Evolutionary conservation across 2,329 filamentous ascomycete species (phyloP).

Genomic region (Talaromyces sp.): DNA sequence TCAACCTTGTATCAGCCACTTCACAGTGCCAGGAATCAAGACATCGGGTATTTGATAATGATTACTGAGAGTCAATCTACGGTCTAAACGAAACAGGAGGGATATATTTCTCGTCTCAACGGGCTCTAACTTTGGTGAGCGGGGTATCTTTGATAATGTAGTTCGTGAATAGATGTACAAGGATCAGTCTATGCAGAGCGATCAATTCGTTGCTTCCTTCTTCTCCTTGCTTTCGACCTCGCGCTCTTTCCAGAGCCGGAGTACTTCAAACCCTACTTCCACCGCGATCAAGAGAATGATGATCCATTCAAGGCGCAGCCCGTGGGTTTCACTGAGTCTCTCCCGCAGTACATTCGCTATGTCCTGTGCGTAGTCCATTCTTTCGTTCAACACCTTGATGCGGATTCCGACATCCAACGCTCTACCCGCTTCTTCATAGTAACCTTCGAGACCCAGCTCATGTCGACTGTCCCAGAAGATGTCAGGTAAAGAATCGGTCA

Average conservation of each 20-base stretch:
- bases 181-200: not conserved
- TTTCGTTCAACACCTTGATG: conserved; percentile 89
- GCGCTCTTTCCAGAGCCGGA: conserved; percentile 66
- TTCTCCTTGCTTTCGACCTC: conserved; percentile 34
- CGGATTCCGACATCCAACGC: conserved; percentile 87
- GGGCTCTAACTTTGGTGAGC: conserved; percentile 5
- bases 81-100: not conserved
- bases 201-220: not conserved
- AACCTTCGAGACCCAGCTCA: conserved; percentile 85
- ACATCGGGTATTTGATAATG: no score
- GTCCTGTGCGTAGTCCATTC: conserved; percentile 96
- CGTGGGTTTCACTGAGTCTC: conserved; percentile 85
- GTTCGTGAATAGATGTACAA: conserved; percentile 7
- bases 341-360: conserved; percentile 87
- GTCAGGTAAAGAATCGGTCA: conserved; percentile 91
- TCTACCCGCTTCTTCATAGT: conserved; percentile 89
- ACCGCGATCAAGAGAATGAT: conserved; percentile 92
- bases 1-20: not conserved
- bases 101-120: not conserved
- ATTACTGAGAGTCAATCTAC: no score
- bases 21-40: no score
- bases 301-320: conserved; percentile 84
- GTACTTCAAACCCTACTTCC: conserved; percentile 83
- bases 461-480: conserved; percentile 93
- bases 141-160: conserved; percentile 15